Evolutionary conservation across 2,329 filamentous ascomycete genomes (phyloP).

Genomic region (Parastagonospora avenae): DNA sequence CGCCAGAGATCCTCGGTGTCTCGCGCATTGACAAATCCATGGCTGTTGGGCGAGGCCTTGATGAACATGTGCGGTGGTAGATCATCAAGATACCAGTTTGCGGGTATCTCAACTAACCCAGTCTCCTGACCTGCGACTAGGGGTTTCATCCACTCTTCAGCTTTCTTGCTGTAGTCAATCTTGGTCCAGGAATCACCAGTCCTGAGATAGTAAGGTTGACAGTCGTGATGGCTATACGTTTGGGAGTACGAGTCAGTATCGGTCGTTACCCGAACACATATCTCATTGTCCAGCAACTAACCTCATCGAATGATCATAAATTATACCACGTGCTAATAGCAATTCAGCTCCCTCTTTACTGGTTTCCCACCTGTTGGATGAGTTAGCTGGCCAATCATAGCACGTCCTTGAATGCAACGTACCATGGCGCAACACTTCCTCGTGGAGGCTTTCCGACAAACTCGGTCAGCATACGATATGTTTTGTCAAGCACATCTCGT

Average conservation of each 20-base stretch:
- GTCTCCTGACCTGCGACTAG: constrained; percentile 64
- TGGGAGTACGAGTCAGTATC: no score
- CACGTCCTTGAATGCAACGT: background rate
- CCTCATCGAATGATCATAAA: constrained; percentile 70
- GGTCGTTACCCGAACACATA: no score
- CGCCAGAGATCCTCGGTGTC: constrained; percentile 69
- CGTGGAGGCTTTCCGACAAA: constrained; percentile 72
- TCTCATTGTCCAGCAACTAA: no score
- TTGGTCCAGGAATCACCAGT: constrained; percentile 71
- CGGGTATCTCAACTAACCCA: constrained; percentile 69
- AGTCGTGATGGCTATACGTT: constrained; percentile 60
- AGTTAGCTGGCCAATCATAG: constrained; percentile 43
- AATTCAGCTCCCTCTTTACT: constrained; percentile 69
- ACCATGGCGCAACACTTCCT: constrained; percentile 74
- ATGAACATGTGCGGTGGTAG: constrained; percentile 73
- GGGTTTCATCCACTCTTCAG: constrained; percentile 70
- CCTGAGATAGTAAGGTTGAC: constrained; percentile 66
- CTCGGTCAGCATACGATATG: constrained; percentile 72
- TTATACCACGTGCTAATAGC: constrained; percentile 68
- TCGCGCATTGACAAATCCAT: constrained; percentile 61
- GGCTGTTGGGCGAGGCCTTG: constrained; percentile 66
- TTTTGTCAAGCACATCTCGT: constrained; percentile 73
- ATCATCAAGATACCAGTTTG: constrained; percentile 66
- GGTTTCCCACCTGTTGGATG: constrained; percentile 63
- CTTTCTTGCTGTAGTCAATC: constrained; percentile 68